Percentiles rank a stretch among this genome's conserved stretches.
Evolutionary conservation across 345 rosid genomes (phyloP).

Genomic region (Hibiscus trionum): DNA sequence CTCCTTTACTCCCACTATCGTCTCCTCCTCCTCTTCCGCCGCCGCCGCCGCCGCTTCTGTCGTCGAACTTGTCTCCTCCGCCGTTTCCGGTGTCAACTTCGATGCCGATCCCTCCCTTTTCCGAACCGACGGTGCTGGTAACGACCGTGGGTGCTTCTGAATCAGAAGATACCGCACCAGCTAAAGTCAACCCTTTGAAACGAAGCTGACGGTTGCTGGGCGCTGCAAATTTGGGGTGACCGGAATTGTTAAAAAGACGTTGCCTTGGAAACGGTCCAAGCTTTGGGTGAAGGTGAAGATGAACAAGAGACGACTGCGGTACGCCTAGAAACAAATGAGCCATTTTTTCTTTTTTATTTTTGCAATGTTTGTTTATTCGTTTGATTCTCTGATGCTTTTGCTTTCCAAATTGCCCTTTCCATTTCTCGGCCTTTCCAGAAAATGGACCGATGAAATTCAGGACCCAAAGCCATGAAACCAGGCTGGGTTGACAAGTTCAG

Average conservation of each 20-base stretch:
- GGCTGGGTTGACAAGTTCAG: too few relatives aligned
- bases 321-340: slow-evolving; percentile 21
- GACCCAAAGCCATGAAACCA: background rate
- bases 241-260: background rate
- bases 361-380: too few relatives aligned
- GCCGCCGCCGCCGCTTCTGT: slow-evolving; percentile 5
- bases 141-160: slow-evolving; percentile 16
- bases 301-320: slow-evolving; percentile 34
- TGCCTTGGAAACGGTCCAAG: slow-evolving; percentile 12
- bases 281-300: slow-evolving; percentile 18
- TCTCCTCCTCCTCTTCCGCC: background rate
- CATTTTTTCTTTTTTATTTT: slow-evolving; percentile 8
- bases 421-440: background rate
- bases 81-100: slow-evolving; percentile 11
- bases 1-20: slow-evolving; percentile 1
- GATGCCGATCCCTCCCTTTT: slow-evolving; percentile 18
- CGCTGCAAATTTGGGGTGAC: background rate
- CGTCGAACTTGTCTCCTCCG: slow-evolving; percentile 10
- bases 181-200: slow-evolving; percentile 11
- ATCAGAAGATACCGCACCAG: slow-evolving; percentile 22
- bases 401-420: background rate
- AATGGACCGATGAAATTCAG: background rate
- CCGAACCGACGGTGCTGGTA: slow-evolving; percentile 18
- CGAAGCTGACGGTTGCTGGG: background rate
- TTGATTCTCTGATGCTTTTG: background rate